These are phyloP conservation scores for Metschnikowia koreensis DNA, from an alignment of 805 yeast genomes.

Conservation along the genomic window DNA sequence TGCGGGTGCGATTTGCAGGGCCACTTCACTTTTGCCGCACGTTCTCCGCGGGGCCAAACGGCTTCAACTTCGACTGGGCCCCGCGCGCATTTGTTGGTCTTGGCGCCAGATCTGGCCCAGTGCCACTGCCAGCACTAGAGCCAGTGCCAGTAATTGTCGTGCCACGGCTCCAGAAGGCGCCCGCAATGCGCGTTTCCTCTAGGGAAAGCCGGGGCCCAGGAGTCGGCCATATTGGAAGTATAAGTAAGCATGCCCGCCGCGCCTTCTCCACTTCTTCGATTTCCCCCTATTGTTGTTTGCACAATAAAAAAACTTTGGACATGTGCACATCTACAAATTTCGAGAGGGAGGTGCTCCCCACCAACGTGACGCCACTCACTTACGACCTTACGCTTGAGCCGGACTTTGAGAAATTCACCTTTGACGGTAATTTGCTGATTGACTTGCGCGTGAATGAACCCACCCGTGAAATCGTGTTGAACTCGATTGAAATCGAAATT, in stretches of 20 bases:
- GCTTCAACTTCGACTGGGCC: neutral
- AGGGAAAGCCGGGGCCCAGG: too few relatives aligned
- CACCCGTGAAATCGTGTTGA: constrained; percentile 50
- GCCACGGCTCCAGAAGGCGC: neutral
- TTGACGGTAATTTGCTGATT: constrained; percentile 53
- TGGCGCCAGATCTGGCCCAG: neutral
- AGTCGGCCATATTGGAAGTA: too few relatives aligned
- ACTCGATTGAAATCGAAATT: constrained; percentile 64
- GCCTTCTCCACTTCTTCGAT: neutral
- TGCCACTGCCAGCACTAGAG: neutral
- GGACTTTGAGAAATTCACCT: constrained; percentile 53
- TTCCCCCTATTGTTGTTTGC: constrained; percentile 10
- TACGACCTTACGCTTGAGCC: constrained; percentile 44
- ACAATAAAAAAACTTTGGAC: neutral
- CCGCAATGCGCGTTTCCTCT: too few relatives aligned
- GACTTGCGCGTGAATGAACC: constrained; percentile 52
- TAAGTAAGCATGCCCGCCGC: neutral
- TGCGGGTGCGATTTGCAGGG: too few relatives aligned
- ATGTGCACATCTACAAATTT: constrained; percentile 12
- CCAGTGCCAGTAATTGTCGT: neutral
- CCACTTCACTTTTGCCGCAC: neutral
- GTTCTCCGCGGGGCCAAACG: neutral
- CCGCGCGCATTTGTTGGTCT: neutral
- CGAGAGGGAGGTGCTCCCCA: constrained; percentile 43
- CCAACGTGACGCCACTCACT: constrained; percentile 41